Base-by-base conservation (phyloP, 495 filamentous ascomycete species). In the Penicillium canariense region DNA sequence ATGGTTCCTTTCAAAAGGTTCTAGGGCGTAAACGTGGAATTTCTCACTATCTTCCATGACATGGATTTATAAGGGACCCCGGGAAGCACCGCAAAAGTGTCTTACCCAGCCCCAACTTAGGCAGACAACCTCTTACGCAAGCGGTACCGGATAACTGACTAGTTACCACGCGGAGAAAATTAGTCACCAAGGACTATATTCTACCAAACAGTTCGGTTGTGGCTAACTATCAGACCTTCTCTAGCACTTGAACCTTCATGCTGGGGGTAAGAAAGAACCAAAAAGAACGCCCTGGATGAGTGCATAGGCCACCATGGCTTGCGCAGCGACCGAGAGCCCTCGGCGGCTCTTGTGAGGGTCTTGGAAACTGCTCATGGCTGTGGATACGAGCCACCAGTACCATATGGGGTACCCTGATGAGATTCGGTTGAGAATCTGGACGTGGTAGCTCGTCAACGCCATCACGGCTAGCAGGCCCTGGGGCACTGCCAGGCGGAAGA, bases 191-290 rank as follows among this genome's bases (percentile, higher is more conserved):
- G 27, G 30, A 25, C 36, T 43, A 15, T 28, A 47, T 26, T 50
- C 11, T 54, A 54, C 17, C n/a, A 23, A 38, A 15, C 30, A 46
- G 20, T 22, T 28, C 28, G 18, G 17, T 20, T 43, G 6, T 14
- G 9, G 1, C 34, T 25, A 30, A 7, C 27, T 12, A 20, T 8
- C 11, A 22, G 9, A 25, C 11, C 1, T 2, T 51, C 14, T 31
- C 11, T 43, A n/a, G 38, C 9, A 34, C 23, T 17, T 25, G 47
- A 18, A 31, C 20, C 2, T 52, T 62, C 60, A 90, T 34, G 93
- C 93, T n/a, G 93, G 93, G 12, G 93, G 93, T 31, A 97, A 80
- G 65, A 97, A 97, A n/a, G 84, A 88, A n/a, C 89, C 83, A 75
- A 88, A 97, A 38, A 97, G 73, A 39, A 79, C 87, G 5, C 80